Base-by-base conservation (phyloP, 129 eudicot species). In the Tagetes erecta region DNA sequence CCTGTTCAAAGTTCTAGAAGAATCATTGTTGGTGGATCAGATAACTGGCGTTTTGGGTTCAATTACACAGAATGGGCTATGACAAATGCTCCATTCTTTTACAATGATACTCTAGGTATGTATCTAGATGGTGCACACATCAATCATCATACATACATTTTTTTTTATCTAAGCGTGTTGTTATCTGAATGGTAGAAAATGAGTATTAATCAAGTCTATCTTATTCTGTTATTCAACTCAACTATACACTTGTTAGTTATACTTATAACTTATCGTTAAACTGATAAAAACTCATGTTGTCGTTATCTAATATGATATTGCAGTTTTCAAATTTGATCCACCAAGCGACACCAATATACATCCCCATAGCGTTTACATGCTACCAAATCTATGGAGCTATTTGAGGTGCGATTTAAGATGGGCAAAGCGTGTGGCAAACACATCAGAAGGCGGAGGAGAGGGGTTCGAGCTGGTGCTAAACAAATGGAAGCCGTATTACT, bases 311-410 rank as follows among this genome's bases (percentile, higher is more conserved):
- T 44, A 50, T 50, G 40, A 4, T 33, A 8, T 27, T 76, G 74
- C 85, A 89, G 96, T 87, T 70, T 89, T 89, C 79, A 87, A 87
- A 59, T 89, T 80, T 52, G 92, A 84, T 60, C 90, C 87, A 3
- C 92, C 96, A 33, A 84, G 81, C 10, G 81, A 64, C 9, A 88
- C 80, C 53, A 73, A 68, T 1, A 75, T 80, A 38, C 86, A 80
- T 67, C 89, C 89, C 1, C 92, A 89, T 68, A 89, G 92, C 14
- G 84, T 89, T 1, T 89, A 89, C 55, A 44, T 89, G 83, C 72
- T 89, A 4, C 88, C 90, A 4, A 80, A 83, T 58, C 80, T 78
- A 50, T 66, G 85, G 92, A 90, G 92, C 80, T 87, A 72, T 79
- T 46, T 76, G 62, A 83, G 69, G 33, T 90, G 96, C 12, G 96